Evolutionary conservation across 2,329 filamentous ascomycete genomes (phyloP).

Genomic region (Monosporascus sp.): DNA sequence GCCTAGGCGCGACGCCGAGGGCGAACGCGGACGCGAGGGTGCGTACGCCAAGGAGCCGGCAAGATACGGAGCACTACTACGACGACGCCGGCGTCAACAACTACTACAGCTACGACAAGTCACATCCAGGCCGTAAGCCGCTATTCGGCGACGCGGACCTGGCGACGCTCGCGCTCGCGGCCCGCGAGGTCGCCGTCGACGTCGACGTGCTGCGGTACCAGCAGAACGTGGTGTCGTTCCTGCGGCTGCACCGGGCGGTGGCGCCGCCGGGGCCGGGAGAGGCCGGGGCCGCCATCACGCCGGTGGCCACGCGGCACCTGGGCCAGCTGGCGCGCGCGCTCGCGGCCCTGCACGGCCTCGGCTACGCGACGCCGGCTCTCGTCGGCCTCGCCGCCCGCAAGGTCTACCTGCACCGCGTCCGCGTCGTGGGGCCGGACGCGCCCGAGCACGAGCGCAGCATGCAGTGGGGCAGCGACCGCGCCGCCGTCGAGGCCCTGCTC

Average conservation of each 20-base stretch:
- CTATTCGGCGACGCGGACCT: conserved; percentile 43
- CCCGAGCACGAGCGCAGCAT: conserved; percentile 75
- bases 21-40: conserved; percentile 1
- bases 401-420: conserved; percentile 79
- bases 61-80: neutral
- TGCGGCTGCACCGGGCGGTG: conserved; percentile 83
- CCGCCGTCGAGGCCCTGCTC: conserved; percentile 62
- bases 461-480: conserved; percentile 82
- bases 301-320: conserved; percentile 74
- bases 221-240: conserved; percentile 80
- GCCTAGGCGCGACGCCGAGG: conserved; percentile 6
- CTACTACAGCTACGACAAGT: conserved; percentile 4
- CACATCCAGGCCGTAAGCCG: neutral
- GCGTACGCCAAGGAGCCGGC: conserved; percentile 30
- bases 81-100: conserved; percentile 1
- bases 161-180: conserved; percentile 52
- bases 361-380: conserved; percentile 79
- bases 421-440: conserved; percentile 45
- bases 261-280: conserved; percentile 65
- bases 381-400: conserved; percentile 79
- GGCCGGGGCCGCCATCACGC: conserved; percentile 69
- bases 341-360: conserved; percentile 73
- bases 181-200: conserved; percentile 56
- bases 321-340: conserved; percentile 64
- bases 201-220: conserved; percentile 79